Percentiles rank a stretch among this genome's conserved stretches.
Evolutionary conservation across 257 asterid species (phyloP).

Genomic region (Datura wrightii): DNA sequence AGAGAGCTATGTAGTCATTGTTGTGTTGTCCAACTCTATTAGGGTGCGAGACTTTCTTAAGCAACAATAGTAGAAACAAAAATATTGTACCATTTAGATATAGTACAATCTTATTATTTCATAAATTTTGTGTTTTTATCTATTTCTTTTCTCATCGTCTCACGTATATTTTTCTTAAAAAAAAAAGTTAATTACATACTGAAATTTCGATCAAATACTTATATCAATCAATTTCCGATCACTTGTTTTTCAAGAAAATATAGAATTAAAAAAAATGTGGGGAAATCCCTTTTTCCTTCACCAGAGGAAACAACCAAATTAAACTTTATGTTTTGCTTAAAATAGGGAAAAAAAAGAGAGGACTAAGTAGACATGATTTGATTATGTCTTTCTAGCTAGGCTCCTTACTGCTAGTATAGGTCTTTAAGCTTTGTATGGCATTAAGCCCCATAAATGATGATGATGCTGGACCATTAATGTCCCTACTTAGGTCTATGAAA

Average conservation of each 20-base stretch:
- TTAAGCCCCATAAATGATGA: conserved; percentile 46
- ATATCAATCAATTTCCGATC: neutral
- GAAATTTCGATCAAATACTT: too few relatives aligned
- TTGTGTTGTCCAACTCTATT: conserved; percentile 46
- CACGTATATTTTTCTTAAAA: too few relatives aligned
- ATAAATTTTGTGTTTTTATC: neutral
- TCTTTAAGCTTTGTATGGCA: conserved; percentile 34
- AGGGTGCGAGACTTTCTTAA: neutral
- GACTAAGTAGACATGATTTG: conserved; percentile 32
- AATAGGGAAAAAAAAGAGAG: conserved; percentile 16
- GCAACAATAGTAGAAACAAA: neutral
- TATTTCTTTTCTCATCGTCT: neutral
- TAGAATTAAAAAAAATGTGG: neutral
- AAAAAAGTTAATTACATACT: too few relatives aligned
- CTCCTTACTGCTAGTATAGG: conserved; percentile 15
- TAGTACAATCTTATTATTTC: neutral
- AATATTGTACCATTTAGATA: neutral
- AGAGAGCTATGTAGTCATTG: conserved; percentile 55
- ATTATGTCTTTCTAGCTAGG: conserved; percentile 38
- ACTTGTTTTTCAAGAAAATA: neutral
- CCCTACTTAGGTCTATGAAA: conserved; percentile 27
- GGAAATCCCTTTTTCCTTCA: neutral
- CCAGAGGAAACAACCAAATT: neutral
- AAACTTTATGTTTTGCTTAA: conserved; percentile 17
- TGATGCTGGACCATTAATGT: conserved; percentile 35